phyloP scores from a whole-genome alignment of 2,329 filamentous ascomycete species.

The Juglanconis sp. region DNA sequence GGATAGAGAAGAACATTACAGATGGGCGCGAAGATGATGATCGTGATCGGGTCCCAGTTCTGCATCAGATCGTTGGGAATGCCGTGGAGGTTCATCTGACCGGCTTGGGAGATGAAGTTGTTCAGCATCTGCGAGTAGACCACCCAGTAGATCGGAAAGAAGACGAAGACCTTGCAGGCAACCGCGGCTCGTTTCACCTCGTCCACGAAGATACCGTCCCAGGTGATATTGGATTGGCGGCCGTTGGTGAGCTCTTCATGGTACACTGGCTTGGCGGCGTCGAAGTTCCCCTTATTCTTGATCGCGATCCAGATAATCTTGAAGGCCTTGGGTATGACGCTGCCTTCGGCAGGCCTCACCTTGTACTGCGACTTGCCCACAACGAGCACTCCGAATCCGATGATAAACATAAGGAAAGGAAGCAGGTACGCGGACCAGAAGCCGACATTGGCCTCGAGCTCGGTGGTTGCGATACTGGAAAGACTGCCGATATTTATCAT shows the following conservation, averaged over 20 bases:
- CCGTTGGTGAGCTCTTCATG: constrained; percentile 65
- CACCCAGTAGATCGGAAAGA: constrained; percentile 64
- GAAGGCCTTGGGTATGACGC: constrained; percentile 64
- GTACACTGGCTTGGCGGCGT: constrained; percentile 65
- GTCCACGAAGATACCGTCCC: constrained; percentile 70
- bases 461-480: constrained; percentile 63
- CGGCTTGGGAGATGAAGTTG: constrained; percentile 63
- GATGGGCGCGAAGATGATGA: constrained; percentile 65
- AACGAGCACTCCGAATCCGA: constrained; percentile 54
- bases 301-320: constrained; percentile 67
- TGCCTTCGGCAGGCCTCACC: constrained; percentile 56
- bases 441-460: constrained; percentile 63
- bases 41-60: constrained; percentile 64
- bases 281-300: constrained; percentile 63
- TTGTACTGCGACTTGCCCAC: constrained; percentile 44
- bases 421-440: constrained; percentile 65
- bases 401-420: constrained; percentile 59
- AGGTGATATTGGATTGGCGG: constrained; percentile 49
- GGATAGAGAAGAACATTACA: constrained; percentile 61
- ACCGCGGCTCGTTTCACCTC: constrained; percentile 64
- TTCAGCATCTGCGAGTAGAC: constrained; percentile 57
- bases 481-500: constrained; percentile 72
- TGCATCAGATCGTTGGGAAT: constrained; percentile 69
- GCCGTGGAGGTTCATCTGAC: constrained; percentile 56
- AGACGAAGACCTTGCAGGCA: constrained; percentile 70